Evolutionary conservation across 306 rosid species (phyloP).

Genomic region (Senna siamea): DNA sequence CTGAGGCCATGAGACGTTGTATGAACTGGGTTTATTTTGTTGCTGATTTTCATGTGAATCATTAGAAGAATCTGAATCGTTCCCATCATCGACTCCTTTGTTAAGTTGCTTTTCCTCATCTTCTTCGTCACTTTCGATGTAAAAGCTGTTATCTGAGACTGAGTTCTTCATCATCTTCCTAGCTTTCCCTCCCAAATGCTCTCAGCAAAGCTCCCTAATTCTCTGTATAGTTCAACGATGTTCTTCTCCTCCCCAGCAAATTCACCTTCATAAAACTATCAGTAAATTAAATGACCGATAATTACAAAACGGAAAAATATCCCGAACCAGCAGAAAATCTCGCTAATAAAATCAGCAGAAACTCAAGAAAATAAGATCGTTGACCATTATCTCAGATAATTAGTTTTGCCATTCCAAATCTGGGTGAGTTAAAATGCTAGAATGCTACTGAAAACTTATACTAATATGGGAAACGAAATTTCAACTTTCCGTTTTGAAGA

Average conservation of each 20-base stretch:
- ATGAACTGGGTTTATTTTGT: conserved; percentile 68
- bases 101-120: conserved; percentile 61
- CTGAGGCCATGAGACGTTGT: conserved; percentile 87
- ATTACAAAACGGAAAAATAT: neutral
- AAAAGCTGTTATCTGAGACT: conserved; percentile 74
- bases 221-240: neutral
- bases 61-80: conserved; percentile 80
- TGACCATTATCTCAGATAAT: neutral
- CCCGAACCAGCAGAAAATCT: neutral
- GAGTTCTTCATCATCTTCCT: conserved; percentile 71
- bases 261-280: conserved; percentile 37
- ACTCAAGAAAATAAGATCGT: neutral
- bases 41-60: conserved; percentile 59
- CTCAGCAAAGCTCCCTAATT: too few relatives aligned
- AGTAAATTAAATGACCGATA: neutral
- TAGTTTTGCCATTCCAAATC: conserved; percentile 24
- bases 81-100: conserved; percentile 65
- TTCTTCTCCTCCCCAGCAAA: neutral
- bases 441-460: neutral
- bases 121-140: conserved; percentile 73
- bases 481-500: neutral
- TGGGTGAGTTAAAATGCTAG: too few relatives aligned
- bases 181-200: conserved; percentile 4
- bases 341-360: neutral
- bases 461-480: neutral